phyloP scores from a whole-genome alignment of 1,284 basidiomycete species.

The Erythrobasidium hasegawianum region DNA sequence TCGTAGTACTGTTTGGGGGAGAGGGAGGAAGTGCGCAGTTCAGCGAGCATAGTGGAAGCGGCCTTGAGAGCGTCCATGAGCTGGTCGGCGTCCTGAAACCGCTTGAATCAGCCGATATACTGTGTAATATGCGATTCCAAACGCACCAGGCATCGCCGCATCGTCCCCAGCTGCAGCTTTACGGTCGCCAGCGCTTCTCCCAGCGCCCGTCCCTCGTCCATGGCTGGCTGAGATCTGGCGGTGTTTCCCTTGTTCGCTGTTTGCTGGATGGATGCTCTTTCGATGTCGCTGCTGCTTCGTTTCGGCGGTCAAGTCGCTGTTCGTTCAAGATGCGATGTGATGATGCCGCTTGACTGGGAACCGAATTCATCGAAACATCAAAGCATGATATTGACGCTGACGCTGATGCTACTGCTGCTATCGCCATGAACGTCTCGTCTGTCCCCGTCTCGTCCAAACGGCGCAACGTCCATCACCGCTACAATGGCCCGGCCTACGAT shows the following conservation, averaged over 20 bases:
- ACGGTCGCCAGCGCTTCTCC: conserved; percentile 47
- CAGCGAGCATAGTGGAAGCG: conserved; percentile 90
- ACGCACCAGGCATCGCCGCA: conserved; percentile 83
- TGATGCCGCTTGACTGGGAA: neutral
- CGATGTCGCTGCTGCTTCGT: too few relatives aligned
- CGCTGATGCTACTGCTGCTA: neutral
- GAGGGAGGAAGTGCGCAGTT: conserved; percentile 82
- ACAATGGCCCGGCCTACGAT: neutral
- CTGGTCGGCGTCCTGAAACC: conserved; percentile 73
- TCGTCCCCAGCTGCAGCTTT: conserved; percentile 88
- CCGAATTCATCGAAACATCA: too few relatives aligned
- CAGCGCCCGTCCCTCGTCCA: conserved; percentile 20
- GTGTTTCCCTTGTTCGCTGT: too few relatives aligned
- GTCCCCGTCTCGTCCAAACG: neutral
- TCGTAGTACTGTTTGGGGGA: conserved; percentile 94
- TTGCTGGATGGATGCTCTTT: too few relatives aligned
- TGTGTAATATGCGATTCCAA: conserved; percentile 2
- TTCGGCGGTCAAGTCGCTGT: too few relatives aligned
- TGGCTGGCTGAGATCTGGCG: neutral
- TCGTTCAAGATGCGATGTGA: too few relatives aligned
- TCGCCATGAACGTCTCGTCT: neutral
- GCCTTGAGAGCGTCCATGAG: conserved; percentile 96
- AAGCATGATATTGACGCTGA: neutral
- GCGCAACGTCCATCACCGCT: neutral
- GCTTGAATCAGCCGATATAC: neutral